Conservation (phyloP, 2,329 filamentous ascomycete genomes). For the Penicillium expansum region DNA sequence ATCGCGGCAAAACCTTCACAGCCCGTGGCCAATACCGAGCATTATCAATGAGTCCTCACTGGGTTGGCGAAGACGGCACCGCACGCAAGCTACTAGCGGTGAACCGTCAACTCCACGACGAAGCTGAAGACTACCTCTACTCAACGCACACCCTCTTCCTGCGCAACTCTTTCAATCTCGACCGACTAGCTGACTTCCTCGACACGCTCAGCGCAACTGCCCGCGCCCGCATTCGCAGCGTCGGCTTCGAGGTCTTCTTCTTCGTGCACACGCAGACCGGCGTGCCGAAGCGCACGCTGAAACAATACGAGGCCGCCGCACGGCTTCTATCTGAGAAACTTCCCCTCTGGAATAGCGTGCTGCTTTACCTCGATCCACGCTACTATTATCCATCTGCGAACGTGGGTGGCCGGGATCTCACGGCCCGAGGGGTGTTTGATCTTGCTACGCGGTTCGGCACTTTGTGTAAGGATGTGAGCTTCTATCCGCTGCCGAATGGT, state of each 20-base stretch:
- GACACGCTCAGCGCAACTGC: slow-evolving; percentile 35
- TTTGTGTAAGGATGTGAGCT: slow-evolving; percentile 29
- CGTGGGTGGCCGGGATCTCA: slow-evolving; percentile 29
- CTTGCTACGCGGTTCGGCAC: slow-evolving; percentile 31
- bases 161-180: slow-evolving; percentile 34
- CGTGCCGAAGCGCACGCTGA: slow-evolving; percentile 34
- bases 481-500: slow-evolving; percentile 30
- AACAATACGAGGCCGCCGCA: slow-evolving; percentile 31
- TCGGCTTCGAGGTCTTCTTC: slow-evolving; percentile 39
- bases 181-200: slow-evolving; percentile 31
- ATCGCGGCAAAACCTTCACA: slow-evolving; percentile 35
- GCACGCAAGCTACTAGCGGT: slow-evolving; percentile 31
- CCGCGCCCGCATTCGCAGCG: slow-evolving; percentile 31
- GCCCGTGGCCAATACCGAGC: slow-evolving; percentile 31
- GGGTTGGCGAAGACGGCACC: slow-evolving; percentile 33
- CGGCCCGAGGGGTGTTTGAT: slow-evolving; percentile 31
- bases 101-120: slow-evolving; percentile 37
- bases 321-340: slow-evolving; percentile 26
- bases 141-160: slow-evolving; percentile 38
- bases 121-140: slow-evolving; percentile 36
- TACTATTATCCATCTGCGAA: slow-evolving; percentile 33
- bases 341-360: slow-evolving; percentile 26
- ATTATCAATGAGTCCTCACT: slow-evolving; percentile 35
- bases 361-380: slow-evolving; percentile 36
- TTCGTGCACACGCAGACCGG: slow-evolving; percentile 37